Conservation (phyloP, 257 asterid species). For the Plantago major region DNA sequence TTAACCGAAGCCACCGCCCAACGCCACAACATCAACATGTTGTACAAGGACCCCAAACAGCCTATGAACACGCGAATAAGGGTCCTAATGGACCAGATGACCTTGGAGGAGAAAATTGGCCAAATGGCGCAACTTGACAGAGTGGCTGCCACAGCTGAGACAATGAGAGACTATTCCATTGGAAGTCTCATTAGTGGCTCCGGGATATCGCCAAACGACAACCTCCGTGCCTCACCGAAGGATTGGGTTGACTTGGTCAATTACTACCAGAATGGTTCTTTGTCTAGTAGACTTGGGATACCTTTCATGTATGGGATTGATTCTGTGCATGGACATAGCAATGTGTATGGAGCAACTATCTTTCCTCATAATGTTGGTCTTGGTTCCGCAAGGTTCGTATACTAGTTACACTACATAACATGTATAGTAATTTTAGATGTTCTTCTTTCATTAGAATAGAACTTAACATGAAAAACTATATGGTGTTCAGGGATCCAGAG, state of each 20-base stretch:
- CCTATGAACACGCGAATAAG: slow-evolving; percentile 4
- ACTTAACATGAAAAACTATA: not conserved
- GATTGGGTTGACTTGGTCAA: slow-evolving; percentile 22
- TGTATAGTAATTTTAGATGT: not conserved
- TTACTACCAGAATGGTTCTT: slow-evolving; percentile 7
- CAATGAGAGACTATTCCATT: slow-evolving; percentile 15
- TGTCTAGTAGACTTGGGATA: too few relatives aligned
- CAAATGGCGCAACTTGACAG: slow-evolving; percentile 15
- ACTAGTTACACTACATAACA: too few relatives aligned
- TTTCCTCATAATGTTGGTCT: slow-evolving; percentile 27
- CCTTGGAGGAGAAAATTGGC: slow-evolving; percentile 12
- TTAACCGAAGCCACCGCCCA: not conserved
- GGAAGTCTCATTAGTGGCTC: slow-evolving; percentile 17
- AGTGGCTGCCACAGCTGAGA: not conserved
- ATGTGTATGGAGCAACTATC: slow-evolving; percentile 18
- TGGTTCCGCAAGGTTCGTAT: slow-evolving; percentile 23
- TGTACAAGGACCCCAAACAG: slow-evolving; percentile 1
- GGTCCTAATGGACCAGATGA: slow-evolving; percentile 6
- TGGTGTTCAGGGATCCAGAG: slow-evolving; percentile 9
- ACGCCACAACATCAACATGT: not conserved
- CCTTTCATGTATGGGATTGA: too few relatives aligned
- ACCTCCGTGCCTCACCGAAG: slow-evolving; percentile 16
- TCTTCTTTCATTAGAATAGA: not conserved
- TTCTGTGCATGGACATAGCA: slow-evolving; percentile 18
- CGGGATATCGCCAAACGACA: slow-evolving; percentile 8